Evolutionary conservation across 106 monocot genomes (phyloP), one percentile per base, ranked within the genome.

Genomic region (Dendrobium catenatum): DNA sequence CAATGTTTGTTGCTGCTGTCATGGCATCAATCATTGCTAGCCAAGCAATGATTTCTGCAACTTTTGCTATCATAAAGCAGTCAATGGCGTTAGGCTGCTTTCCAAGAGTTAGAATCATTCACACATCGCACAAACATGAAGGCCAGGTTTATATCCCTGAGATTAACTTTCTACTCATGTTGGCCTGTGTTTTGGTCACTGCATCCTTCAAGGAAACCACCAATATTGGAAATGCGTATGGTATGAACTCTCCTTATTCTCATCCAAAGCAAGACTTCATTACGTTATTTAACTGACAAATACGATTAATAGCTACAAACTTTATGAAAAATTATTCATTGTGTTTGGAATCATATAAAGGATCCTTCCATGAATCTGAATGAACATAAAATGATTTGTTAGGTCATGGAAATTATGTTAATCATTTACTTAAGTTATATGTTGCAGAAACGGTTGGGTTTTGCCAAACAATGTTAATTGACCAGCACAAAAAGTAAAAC

Each of bases 131-230:
- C 79, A 86, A 88, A 77, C 88, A 90, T 42, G 88, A 88, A 80
- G 90, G 90, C 2, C 90, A 90, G 33, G 84, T 90, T 24, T 90
- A 84, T 46, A 90, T 90, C 59, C 90, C 88, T 4, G 90, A 90
- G 84, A 86, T 90, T 61, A 90, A 88, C 68, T 87, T 88, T 72
- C 81, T 88, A 54, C 85, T 90, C 55, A 80, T 87, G 83, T 19
- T 90, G 4, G 90, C 90, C 24, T 88, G 90, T 51, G 79, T 88
- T 47, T 9, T 86, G 5, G 88, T 90, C 33, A 90, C 90, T 9
- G 88, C 88, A 44, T 42, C 79, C 42, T 90, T 90, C 83, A 86
- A 86, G 59, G 85, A 85, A 9, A 88, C 90, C 20, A 81, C 85
- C 19, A 88, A 67, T n/a, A 85, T 90, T 24, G 90, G 83, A 55